phyloP scores from a whole-genome alignment of 257 asterid genomes.

The Cordia subcordata region DNA sequence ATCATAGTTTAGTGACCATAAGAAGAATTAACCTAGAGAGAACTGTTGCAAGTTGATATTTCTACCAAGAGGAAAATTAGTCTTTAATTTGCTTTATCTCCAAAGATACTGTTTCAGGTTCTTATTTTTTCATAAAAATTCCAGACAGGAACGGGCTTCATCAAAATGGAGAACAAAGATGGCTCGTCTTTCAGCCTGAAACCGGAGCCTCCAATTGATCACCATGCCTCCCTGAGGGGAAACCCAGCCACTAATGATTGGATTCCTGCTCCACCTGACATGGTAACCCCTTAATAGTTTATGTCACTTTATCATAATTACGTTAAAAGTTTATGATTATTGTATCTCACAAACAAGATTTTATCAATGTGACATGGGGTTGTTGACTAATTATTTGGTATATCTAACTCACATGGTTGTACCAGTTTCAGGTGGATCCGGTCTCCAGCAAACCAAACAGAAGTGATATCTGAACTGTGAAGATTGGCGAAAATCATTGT shows the following conservation, averaged over 20 bases:
- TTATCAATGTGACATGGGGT: too few relatives aligned
- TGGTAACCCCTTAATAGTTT: constrained; percentile 20
- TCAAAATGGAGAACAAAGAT: constrained; percentile 38
- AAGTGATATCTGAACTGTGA: constrained; percentile 17
- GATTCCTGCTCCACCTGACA: constrained; percentile 52
- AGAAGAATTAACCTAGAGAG: too few relatives aligned
- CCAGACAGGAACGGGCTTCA: constrained; percentile 94
- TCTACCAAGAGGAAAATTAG: too few relatives aligned
- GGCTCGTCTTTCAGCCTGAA: constrained; percentile 38
- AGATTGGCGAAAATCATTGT: neutral
- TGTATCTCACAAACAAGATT: too few relatives aligned
- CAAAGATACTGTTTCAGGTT: neutral
- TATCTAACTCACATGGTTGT: neutral
- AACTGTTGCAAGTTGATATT: too few relatives aligned
- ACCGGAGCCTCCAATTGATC: constrained; percentile 41
- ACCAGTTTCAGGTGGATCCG: neutral
- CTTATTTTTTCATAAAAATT: neutral
- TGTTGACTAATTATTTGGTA: too few relatives aligned
- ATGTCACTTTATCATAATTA: too few relatives aligned
- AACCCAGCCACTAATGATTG: constrained; percentile 99
- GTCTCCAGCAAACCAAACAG: neutral
- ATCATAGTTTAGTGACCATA: too few relatives aligned
- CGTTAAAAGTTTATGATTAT: too few relatives aligned
- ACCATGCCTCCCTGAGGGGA: constrained; percentile 57
- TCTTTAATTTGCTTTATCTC: too few relatives aligned